Base-by-base conservation (phyloP, 2,329 filamentous ascomycete genomes). In the Orbilia blumenaviensis region DNA sequence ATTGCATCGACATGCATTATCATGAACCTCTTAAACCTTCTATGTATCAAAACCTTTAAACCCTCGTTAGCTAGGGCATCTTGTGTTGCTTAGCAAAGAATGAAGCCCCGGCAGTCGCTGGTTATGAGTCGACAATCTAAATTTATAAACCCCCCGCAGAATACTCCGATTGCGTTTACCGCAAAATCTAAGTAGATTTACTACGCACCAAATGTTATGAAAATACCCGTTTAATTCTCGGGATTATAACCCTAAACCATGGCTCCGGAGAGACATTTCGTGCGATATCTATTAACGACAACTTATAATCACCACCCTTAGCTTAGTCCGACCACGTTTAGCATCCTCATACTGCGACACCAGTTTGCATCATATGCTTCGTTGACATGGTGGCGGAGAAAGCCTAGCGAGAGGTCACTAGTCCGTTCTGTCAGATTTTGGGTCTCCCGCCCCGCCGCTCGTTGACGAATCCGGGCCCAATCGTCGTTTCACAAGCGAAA, bases 341-440 rank as follows among this genome's bases (percentile, higher is more conserved):
- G 12, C 1, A 25, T 32, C 12, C 23, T 29, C 12, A 29, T 18
- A 2, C 14, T 25, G 16, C 25, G 42, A 12, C 25, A 27, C 27
- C 29, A 5, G 5, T 23, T 23, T 46, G n/a, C n/a, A n/a, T n/a
- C n/a, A n/a, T n/a, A n/a, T n/a, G 63, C 58, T 67, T 67, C 63
- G 63, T 67, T 12, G 16, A 25, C 41, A 29, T 14, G 41, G 64
- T 67, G 64, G 52, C 64, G 64, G 27, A 18, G 18, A 34, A 50
- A 21, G 5, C 42, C 18, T 23, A 25, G 16, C n/a, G 52, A 14
- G 42, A 21, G n/a, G 42, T 21, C 42, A 14, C 6, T 44, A 9
- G 8, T 36, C 34, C 10, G 46, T 16, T 32, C 27, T 21, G 66
- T 62, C 38, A 69, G 66, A 69, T 69, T 69, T 69, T 69, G 62